These are phyloP conservation scores for Gracilariopsis chorda DNA, from an alignment of 23 red algal genomes.

Conservation along the genomic window DNA sequence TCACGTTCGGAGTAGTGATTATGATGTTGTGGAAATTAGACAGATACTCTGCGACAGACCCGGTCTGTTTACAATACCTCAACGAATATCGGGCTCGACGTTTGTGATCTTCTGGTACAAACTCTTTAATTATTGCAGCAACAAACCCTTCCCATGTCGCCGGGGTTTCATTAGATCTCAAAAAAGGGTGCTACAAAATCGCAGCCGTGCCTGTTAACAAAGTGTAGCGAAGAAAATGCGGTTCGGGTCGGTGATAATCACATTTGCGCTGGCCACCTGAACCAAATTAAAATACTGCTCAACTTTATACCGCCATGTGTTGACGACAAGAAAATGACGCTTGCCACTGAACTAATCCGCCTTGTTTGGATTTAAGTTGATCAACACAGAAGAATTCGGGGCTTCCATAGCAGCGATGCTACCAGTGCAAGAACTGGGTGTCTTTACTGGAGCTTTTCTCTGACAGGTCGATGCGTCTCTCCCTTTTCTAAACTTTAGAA, in stretches of 20 bases:
- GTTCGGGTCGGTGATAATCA: neutral
- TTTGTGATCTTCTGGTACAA: slow-evolving; percentile 39
- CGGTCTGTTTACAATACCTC: neutral
- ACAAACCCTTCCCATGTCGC: slow-evolving; percentile 17
- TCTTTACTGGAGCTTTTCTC: neutral
- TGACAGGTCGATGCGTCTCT: neutral
- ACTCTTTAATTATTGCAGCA: neutral
- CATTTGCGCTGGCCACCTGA: neutral
- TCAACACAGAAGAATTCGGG: neutral
- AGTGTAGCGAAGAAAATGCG: neutral
- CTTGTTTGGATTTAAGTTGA: slow-evolving; percentile 21
- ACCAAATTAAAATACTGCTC: slow-evolving; percentile 29
- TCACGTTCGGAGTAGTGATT: slow-evolving; percentile 35
- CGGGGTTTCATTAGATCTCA: neutral
- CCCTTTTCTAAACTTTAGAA: no score
- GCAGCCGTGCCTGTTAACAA: slow-evolving; percentile 37
- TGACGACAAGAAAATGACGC: neutral
- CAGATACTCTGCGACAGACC: slow-evolving; percentile 4
- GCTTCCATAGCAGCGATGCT: neutral
- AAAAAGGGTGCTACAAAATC: slow-evolving; percentile 7
- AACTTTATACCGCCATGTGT: slow-evolving; percentile 26
- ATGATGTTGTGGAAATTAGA: slow-evolving; percentile 10
- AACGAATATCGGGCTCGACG: slow-evolving; percentile 6
- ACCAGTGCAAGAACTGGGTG: neutral
- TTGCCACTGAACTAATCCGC: neutral